Conservation (phyloP, 1,284 basidiomycete species). For the Ganoderma lingzhi region DNA sequence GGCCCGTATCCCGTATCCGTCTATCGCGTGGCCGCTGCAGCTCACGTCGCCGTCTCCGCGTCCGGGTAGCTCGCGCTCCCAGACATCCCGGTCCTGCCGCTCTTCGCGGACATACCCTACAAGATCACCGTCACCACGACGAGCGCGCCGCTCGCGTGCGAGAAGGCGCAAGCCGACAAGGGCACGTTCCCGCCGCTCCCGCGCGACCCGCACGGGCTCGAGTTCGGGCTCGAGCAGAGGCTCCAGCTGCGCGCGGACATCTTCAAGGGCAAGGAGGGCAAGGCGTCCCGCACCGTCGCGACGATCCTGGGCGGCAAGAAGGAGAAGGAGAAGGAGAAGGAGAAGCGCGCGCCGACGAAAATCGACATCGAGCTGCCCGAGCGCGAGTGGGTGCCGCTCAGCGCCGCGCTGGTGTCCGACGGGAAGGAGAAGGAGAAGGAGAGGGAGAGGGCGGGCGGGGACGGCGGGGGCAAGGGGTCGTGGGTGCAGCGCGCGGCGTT, state of each 20-base stretch:
- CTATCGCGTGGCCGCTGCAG: neutral
- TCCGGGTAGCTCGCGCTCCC: conserved; percentile 24
- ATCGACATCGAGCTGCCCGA: conserved; percentile 1
- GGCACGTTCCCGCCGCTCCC: neutral
- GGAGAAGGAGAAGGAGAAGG: neutral
- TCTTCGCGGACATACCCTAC: conserved; percentile 26
- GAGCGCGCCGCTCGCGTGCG: conserved; percentile 18
- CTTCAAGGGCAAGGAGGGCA: neutral
- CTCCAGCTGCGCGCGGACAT: neutral
- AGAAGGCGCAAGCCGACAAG: conserved; percentile 17
- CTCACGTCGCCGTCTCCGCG: neutral
- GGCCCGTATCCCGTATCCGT: too few species aligned
- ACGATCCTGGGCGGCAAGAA: neutral
- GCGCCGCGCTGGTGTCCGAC: neutral
- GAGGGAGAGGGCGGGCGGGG: neutral
- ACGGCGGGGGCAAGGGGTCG: conserved; percentile 1
- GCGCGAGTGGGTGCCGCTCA: conserved; percentile 13
- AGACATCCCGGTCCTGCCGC: conserved; percentile 17
- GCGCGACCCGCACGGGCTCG: neutral
- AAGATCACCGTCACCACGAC: conserved; percentile 18
- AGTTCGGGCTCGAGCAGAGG: neutral
- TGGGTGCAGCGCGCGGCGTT: conserved; percentile 23
- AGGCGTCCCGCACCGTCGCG: neutral
- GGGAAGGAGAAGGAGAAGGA: neutral
- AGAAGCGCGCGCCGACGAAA: neutral